phyloP scores from a whole-genome alignment of 371 early-diverging fungal genomes.

The Rhizopus arrhizus region DNA sequence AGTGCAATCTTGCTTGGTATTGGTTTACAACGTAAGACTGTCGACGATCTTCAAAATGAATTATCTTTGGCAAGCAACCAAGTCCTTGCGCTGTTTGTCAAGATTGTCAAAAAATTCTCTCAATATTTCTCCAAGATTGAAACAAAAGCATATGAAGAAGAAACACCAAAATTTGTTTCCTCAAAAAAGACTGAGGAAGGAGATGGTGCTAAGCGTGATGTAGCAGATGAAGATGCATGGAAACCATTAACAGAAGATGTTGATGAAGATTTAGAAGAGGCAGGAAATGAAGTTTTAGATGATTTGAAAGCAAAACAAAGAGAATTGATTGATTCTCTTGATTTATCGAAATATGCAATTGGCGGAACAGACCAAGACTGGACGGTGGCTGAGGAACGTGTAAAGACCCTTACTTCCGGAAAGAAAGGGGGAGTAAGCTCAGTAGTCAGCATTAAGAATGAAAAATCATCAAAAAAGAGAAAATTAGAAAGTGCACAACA shows the following conservation, averaged over 20 bases:
- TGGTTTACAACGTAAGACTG: conserved; percentile 89
- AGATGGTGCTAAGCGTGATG: conserved; percentile 53
- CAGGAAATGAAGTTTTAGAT: conserved; percentile 71
- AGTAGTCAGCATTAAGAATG: conserved; percentile 77
- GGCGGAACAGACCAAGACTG: conserved; percentile 76
- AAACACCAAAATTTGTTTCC: conserved; percentile 21
- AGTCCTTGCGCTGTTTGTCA: conserved; percentile 91
- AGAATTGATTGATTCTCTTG: conserved; percentile 81
- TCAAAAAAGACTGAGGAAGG: conserved; percentile 27
- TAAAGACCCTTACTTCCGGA: conserved; percentile 46
- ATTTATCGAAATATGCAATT: conserved; percentile 76
- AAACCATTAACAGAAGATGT: conserved; percentile 73
- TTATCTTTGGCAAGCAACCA: conserved; percentile 83
- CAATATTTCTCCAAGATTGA: conserved; percentile 66
- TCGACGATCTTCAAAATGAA: conserved; percentile 86
- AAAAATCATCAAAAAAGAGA: conserved; percentile 72
- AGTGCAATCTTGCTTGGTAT: conserved; percentile 83
- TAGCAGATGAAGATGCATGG: conserved; percentile 84
- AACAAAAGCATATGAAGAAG: conserved; percentile 44
- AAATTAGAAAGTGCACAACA: conserved; percentile 49
- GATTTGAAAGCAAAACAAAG: conserved; percentile 75
- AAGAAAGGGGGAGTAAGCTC: conserved; percentile 56
- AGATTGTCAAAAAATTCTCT: conserved; percentile 80
- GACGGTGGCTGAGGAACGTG: conserved; percentile 62
- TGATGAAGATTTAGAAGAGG: conserved; percentile 81